Percentiles rank a stretch among this genome's conserved stretches.
Evolutionary conservation across 495 filamentous ascomycete genomes (phyloP).

Genomic region (Aspergillus saccharolyticus): DNA sequence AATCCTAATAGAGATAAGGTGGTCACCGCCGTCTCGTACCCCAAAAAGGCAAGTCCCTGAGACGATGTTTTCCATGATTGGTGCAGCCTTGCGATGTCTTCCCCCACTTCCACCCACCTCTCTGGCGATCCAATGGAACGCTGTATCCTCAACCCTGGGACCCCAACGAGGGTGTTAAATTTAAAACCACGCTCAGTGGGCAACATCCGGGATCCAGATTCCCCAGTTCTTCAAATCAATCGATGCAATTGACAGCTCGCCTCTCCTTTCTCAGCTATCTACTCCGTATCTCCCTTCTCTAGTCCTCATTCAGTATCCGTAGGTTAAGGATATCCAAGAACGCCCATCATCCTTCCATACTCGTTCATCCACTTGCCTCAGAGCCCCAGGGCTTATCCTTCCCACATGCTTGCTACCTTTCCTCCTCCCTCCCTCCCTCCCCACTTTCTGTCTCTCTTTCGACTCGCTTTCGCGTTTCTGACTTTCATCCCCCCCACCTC

Average conservation of each 20-base stretch:
- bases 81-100: not conserved
- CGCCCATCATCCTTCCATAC: not conserved
- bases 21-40: conserved; percentile 1
- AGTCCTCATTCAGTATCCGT: not conserved
- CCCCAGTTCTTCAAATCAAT: conserved; percentile 7
- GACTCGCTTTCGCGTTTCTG: not conserved
- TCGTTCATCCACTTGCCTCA: not conserved
- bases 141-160: conserved; percentile 2
- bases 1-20: conserved; percentile 6
- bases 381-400: not conserved
- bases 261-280: not conserved
- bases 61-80: not conserved
- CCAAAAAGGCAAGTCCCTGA: conserved; percentile 16
- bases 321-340: not conserved
- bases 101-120: not conserved
- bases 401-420: not conserved
- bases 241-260: conserved; percentile 6
- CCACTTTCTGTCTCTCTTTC: not conserved
- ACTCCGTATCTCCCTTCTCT: not conserved
- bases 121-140: not conserved
- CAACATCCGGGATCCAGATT: conserved; percentile 4
- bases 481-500: conserved; percentile 8
- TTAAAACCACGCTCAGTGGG: conserved; percentile 7
- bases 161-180: conserved; percentile 9
- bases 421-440: not conserved